These are phyloP conservation scores for Penicillium daleae DNA, from an alignment of 495 filamentous ascomycete species.

Conservation along the genomic window DNA sequence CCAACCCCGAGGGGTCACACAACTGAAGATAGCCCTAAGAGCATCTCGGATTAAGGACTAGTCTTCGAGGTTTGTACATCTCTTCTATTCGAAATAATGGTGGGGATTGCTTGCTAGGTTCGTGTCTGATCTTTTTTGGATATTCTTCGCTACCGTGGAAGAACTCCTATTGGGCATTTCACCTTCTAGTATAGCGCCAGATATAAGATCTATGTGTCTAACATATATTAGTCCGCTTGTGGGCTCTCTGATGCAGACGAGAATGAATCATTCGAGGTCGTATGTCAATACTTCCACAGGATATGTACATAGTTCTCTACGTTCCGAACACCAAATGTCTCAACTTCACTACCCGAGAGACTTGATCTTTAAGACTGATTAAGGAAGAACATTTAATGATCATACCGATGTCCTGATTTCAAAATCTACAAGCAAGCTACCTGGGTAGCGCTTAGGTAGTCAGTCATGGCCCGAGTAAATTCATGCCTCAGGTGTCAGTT, in stretches of 20 bases:
- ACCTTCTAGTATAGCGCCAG: too few species aligned
- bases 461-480: neutral
- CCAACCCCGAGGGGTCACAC: neutral
- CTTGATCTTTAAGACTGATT: neutral
- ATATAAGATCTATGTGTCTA: too few species aligned
- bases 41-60: neutral
- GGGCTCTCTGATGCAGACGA: too few species aligned
- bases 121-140: too few species aligned
- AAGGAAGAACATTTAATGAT: neutral
- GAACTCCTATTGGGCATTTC: too few species aligned
- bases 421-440: too few species aligned
- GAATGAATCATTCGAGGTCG: too few species aligned
- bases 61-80: neutral
- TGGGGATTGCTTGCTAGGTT: neutral
- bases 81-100: neutral
- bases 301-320: neutral
- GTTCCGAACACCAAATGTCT: too few species aligned
- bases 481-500: conserved; percentile 25
- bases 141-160: too few species aligned
- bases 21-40: conserved; percentile 3
- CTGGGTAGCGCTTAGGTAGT: too few species aligned
- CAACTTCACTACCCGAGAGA: neutral
- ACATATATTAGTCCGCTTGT: too few species aligned
- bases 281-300: too few species aligned
- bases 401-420: neutral